Conservation (phyloP, 2,329 filamentous ascomycete species). For the Xylariaceae sp. region DNA sequence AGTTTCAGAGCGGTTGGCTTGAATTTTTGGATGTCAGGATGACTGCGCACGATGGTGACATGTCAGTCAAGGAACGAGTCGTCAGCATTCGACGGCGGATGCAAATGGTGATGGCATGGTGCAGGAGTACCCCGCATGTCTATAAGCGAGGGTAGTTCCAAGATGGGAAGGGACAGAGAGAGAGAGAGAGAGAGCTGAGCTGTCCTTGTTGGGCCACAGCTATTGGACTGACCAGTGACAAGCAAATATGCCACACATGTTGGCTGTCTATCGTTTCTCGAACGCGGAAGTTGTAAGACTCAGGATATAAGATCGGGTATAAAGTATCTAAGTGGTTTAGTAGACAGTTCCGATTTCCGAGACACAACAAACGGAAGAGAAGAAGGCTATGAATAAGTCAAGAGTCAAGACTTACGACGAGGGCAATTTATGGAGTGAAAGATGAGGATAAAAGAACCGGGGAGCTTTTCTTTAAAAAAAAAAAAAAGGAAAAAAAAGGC, state of each 20-base stretch:
- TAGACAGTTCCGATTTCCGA: too few species aligned
- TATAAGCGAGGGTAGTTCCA: slow-evolving; percentile 20
- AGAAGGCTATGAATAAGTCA: too few species aligned
- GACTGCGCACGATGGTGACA: slow-evolving; percentile 41
- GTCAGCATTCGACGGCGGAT: background rate
- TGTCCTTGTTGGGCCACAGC: slow-evolving; percentile 13
- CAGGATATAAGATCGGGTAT: background rate
- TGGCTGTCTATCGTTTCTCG: slow-evolving; percentile 31
- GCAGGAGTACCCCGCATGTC: slow-evolving; percentile 13
- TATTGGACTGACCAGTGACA: slow-evolving; percentile 69
- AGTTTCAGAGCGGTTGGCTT: slow-evolving; percentile 91
- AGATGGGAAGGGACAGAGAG: slow-evolving; percentile 1
- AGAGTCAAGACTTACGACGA: too few species aligned
- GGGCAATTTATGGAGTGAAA: too few species aligned
- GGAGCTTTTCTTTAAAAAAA: background rate
- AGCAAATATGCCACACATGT: slow-evolving; percentile 95
- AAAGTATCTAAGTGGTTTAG: background rate
- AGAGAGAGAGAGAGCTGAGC: background rate
- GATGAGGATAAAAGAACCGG: too few species aligned
- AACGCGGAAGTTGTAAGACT: background rate
- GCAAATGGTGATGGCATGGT: background rate
- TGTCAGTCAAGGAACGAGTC: slow-evolving; percentile 13
- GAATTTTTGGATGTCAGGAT: slow-evolving; percentile 93
- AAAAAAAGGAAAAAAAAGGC: background rate
- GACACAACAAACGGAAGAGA: too few species aligned